Conservation (phyloP, 1,139 yeast species). For the Geotrichum carabidarum region DNA sequence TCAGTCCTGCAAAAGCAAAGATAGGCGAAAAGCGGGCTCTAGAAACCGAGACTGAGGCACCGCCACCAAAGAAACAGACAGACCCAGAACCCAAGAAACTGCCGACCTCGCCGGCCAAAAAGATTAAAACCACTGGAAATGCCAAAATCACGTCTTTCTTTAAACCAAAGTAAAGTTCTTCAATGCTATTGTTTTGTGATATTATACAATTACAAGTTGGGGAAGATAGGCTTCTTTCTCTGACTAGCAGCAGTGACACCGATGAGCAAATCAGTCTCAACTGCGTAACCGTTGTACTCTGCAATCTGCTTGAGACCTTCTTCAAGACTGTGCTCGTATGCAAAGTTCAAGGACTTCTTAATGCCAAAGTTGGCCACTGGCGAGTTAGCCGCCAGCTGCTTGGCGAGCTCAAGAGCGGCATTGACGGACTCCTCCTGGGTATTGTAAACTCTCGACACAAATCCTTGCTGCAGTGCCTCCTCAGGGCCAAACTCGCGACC, state of each 20-base stretch:
- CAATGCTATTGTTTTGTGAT: not conserved
- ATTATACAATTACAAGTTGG: conserved; percentile 27
- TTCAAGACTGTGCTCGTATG: conserved; percentile 44
- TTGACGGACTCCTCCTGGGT: conserved; percentile 49
- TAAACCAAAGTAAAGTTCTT: not conserved
- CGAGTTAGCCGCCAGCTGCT: conserved; percentile 45
- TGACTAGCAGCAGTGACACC: conserved; percentile 33
- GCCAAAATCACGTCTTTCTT: conserved; percentile 7
- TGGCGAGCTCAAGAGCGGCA: conserved; percentile 50
- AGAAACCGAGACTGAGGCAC: not conserved
- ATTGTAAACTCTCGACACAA: conserved; percentile 47
- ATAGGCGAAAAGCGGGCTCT: not conserved
- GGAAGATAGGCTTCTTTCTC: conserved; percentile 33
- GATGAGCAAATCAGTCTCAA: conserved; percentile 37
- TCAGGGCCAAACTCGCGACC: conserved; percentile 53
- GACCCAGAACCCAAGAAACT: not conserved
- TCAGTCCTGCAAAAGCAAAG: conserved; percentile 19
- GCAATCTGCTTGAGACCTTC: conserved; percentile 54
- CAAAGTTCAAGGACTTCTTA: conserved; percentile 52
- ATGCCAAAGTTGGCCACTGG: conserved; percentile 66
- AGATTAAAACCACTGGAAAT: not conserved
- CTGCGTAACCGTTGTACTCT: conserved; percentile 46
- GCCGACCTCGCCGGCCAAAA: not conserved
- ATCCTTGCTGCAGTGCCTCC: conserved; percentile 56
- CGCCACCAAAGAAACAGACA: not conserved